A percentile compares a stretch with the other conserved stretches of the same genome.
phyloP scores from a whole-genome alignment of 2,329 filamentous ascomycete genomes.

The Setomelanomma holmii region DNA sequence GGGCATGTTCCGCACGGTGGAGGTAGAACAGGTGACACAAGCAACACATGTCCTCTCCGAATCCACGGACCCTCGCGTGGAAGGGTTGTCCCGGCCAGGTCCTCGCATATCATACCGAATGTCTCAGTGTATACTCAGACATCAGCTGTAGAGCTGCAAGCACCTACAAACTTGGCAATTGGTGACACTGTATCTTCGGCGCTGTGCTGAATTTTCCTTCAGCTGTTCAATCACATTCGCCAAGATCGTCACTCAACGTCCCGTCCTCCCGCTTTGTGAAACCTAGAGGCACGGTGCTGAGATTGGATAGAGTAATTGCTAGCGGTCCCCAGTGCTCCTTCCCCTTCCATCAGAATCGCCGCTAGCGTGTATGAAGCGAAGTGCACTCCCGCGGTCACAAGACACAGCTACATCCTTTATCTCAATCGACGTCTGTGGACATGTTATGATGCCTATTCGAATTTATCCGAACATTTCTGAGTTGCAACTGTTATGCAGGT shows the following conservation, averaged over 20 bases:
- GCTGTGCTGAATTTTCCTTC: neutral
- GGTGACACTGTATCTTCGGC: neutral
- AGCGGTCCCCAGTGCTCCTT: neutral
- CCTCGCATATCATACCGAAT: conserved; percentile 1
- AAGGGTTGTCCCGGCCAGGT: neutral
- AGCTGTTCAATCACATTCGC: neutral
- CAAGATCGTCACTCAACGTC: neutral
- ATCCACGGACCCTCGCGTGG: conserved; percentile 20
- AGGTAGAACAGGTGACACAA: conserved; percentile 30
- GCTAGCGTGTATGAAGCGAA: conserved; percentile 14
- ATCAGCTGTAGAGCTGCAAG: neutral
- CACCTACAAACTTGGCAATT: neutral
- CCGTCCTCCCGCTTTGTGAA: conserved; percentile 14
- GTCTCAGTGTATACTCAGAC: conserved; percentile 1
- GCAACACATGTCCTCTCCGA: conserved; percentile 27
- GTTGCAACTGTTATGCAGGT: neutral
- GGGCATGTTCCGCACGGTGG: conserved; percentile 14
- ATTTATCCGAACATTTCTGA: neutral
- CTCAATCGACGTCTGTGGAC: neutral
- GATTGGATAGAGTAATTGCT: conserved; percentile 24
- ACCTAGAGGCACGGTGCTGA: conserved; percentile 12
- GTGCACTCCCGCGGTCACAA: neutral
- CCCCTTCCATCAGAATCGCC: conserved; percentile 1
- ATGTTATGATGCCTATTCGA: neutral
- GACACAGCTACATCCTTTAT: neutral